Conservation (phyloP, 495 filamentous ascomycete genomes). For the Hypoxylon lienhwacheense region DNA sequence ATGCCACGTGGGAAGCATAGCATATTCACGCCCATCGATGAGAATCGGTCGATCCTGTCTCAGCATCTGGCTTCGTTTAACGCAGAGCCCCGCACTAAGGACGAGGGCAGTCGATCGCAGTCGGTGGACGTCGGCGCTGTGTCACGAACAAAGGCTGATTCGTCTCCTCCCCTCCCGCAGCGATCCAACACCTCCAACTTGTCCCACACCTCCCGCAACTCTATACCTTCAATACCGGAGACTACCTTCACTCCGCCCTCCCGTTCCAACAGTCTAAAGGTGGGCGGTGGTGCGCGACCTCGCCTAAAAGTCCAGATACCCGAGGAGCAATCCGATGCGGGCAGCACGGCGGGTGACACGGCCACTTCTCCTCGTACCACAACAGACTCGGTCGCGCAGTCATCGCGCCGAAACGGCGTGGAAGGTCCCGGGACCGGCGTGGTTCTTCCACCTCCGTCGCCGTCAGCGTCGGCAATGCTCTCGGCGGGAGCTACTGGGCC, state of each 20-base stretch:
- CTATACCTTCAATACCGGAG: conserved; percentile 59
- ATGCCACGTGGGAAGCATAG: conserved; percentile 79
- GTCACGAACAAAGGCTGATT: conserved; percentile 44
- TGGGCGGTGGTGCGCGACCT: conserved; percentile 66
- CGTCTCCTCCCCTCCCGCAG: conserved; percentile 55
- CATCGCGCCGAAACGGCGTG: conserved; percentile 43
- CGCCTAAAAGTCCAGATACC: conserved; percentile 93
- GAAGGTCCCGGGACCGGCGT: conserved; percentile 65
- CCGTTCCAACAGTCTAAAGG: conserved; percentile 67
- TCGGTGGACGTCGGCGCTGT: conserved; percentile 65
- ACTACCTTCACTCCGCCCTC: conserved; percentile 65
- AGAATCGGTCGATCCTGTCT: conserved; percentile 82
- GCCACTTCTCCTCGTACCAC: conserved; percentile 68
- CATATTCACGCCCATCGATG: conserved; percentile 97
- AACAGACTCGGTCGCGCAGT: conserved; percentile 49
- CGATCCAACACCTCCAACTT: conserved; percentile 48
- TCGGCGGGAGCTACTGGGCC: conserved; percentile 92
- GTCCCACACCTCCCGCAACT: conserved; percentile 52
- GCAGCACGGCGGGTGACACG: conserved; percentile 73
- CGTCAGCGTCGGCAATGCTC: conserved; percentile 75
- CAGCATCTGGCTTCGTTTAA: conserved; percentile 73
- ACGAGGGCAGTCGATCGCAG: conserved; percentile 57
- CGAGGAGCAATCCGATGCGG: conserved; percentile 81
- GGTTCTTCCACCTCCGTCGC: conserved; percentile 90
- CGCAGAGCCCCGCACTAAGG: conserved; percentile 48